Evolutionary conservation across 1,284 basidiomycete species (phyloP).

Genomic region (Mycena citricolor): DNA sequence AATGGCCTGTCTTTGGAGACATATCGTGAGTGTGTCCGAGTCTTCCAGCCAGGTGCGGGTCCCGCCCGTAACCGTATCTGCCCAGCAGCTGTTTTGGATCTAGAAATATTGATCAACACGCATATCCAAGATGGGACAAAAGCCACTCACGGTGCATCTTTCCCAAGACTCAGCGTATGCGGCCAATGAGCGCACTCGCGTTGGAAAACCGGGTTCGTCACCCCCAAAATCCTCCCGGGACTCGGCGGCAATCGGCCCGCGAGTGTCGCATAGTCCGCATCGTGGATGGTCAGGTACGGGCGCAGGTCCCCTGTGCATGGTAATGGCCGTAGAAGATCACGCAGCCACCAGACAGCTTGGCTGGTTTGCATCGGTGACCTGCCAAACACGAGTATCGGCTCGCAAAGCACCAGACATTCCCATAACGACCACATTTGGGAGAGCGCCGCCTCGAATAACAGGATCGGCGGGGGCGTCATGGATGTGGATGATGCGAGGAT

Average conservation of each 20-base stretch:
- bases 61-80: constrained; percentile 40
- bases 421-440: constrained; percentile 90
- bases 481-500: constrained; percentile 78
- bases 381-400: constrained; percentile 87
- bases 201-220: constrained; percentile 94
- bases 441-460: constrained; percentile 74
- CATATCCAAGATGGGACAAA: not conserved
- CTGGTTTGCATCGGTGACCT: constrained; percentile 79
- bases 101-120: constrained; percentile 15
- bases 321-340: constrained; percentile 86
- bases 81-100: constrained; percentile 21
- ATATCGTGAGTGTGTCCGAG: constrained; percentile 79
- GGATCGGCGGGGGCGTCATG: constrained; percentile 66
- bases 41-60: constrained; percentile 70
- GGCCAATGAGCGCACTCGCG: constrained; percentile 92
- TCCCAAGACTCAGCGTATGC: constrained; percentile 75
- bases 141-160: constrained; percentile 39
- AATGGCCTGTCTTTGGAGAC: constrained; percentile 82
- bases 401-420: constrained; percentile 88
- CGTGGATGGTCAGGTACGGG: constrained; percentile 96
- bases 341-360: constrained; percentile 87
- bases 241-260: constrained; percentile 86
- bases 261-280: constrained; percentile 75
- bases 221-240: constrained; percentile 82
- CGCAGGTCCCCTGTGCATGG: constrained; percentile 85